Evolutionary conservation across 2,329 filamentous ascomycete species (phyloP).

Genomic region (Aspergillus unguis): DNA sequence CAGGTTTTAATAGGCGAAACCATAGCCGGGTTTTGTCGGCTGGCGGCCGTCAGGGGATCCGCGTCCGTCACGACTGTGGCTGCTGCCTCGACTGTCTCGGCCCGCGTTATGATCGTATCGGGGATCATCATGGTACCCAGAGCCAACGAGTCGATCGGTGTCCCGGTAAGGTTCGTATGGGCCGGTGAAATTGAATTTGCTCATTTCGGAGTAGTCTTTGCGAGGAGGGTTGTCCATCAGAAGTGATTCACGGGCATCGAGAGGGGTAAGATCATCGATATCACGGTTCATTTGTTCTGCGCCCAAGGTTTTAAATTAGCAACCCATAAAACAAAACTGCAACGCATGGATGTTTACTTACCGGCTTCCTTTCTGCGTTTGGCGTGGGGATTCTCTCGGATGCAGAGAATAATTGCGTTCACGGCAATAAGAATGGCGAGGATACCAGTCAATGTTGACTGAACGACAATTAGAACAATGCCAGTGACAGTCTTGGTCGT

Average conservation of each 20-base stretch:
- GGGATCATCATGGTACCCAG: constrained; percentile 26
- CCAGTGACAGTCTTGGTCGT: constrained; percentile 93
- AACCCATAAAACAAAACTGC: neutral
- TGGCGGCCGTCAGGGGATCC: constrained; percentile 33
- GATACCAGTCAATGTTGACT: constrained; percentile 75
- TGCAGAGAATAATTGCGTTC: constrained; percentile 80
- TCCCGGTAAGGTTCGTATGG: constrained; percentile 43
- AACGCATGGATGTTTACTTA: constrained; percentile 48
- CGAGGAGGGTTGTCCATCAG: constrained; percentile 61
- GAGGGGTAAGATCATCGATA: constrained; percentile 76
- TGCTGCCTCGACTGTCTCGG: constrained; percentile 23
- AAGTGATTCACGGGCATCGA: constrained; percentile 69
- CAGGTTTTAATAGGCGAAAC: constrained; percentile 31
- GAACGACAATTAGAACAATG: constrained; percentile 87
- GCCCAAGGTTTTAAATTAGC: constrained; percentile 13
- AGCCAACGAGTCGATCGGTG: constrained; percentile 33
- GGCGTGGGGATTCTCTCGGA: constrained; percentile 85
- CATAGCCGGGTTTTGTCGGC: constrained; percentile 31
- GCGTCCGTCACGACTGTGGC: constrained; percentile 22
- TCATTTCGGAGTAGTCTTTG: constrained; percentile 35
- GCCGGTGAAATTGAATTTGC: constrained; percentile 40
- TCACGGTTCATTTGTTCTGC: constrained; percentile 74
- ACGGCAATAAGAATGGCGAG: constrained; percentile 83
- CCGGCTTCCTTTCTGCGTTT: constrained; percentile 84
- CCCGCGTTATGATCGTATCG: constrained; percentile 26